Base-by-base conservation (phyloP, 148 eudicot genomes). In the Vaccinium darrowii region DNA sequence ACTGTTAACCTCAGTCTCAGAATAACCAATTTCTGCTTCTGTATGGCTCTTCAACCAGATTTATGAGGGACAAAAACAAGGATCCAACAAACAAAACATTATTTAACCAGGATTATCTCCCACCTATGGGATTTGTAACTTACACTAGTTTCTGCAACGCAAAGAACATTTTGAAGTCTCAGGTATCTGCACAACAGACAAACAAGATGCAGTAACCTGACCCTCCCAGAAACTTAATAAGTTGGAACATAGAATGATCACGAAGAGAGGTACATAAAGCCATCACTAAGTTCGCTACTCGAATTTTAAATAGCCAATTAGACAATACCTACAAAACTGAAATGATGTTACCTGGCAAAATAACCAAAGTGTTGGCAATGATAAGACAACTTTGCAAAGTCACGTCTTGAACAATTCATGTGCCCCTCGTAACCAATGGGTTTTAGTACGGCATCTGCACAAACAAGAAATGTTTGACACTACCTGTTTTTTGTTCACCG, bases 161-260 rank as follows among this genome's bases (percentile, higher is more conserved):
- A 94, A 76, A 92, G 89, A 83, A 90, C 94, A 88, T 91, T 94
- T 87, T 89, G 98, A 89, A 95, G 94, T 86, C 93, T 91, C 93
- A 95, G 86, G 74, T 43, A 89, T 88, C 98, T 95, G 96, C 92
- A 89, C 39, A 79, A 84, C 58, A 82, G 81, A 82, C 27, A 81
- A 78, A 85, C 63, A 82, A 7, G 27, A 84, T 57, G 23, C 53
- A 65, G 51, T 15, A 23, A 49, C 49, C 57, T 47, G 11, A 43
- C 25, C 16, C 57, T 67, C 52, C 60, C 9, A 56, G 76, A 72
- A 63, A 49, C 54, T 74, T 36, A 43, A 5, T 5, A 43, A 43
- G 47, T 43, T 43, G 5, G 47, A 43, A 43, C 47, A 43, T 43
- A 43, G 47, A 43, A 43, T 43, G 6, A 43, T 43, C 47, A 5